Conservation (phyloP, 257 asterid genomes). For the Galeopsis tetrahit region DNA sequence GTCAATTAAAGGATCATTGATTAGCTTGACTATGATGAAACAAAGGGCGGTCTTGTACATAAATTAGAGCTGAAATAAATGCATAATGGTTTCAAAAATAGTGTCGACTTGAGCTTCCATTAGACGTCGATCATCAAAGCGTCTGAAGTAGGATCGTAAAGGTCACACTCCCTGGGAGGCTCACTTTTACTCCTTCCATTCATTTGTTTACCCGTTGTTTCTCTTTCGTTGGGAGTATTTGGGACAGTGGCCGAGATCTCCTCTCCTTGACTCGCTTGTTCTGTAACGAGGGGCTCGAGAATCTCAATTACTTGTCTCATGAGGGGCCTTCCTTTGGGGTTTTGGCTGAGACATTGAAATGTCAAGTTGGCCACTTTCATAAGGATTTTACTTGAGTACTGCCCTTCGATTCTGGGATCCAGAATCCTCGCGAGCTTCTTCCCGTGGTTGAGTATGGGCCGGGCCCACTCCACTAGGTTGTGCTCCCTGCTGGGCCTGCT, state of each 20-base stretch:
- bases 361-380: conserved; percentile 82
- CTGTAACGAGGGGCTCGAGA: conserved; percentile 72
- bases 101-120: conserved; percentile 18
- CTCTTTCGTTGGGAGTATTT: conserved; percentile 33
- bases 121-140: conserved; percentile 29
- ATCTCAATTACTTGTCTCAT: conserved; percentile 89
- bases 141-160: conserved; percentile 48
- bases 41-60: conserved; percentile 6
- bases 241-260: conserved; percentile 46
- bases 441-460: conserved; percentile 76
- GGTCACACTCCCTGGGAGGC: conserved; percentile 64
- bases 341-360: conserved; percentile 91
- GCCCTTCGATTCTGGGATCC: conserved; percentile 94
- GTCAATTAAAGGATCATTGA: too few species aligned
- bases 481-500: conserved; percentile 92
- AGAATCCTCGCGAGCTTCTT: conserved; percentile 75
- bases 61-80: conserved; percentile 21
- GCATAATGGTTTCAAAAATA: background rate
- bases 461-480: conserved; percentile 94
- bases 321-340: conserved; percentile 86
- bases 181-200: conserved; percentile 72
- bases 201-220: conserved; percentile 36
- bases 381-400: conserved; percentile 64
- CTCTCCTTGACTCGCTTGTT: conserved; percentile 49
- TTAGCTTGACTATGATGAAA: too few species aligned